Base-by-base conservation (phyloP, 164 flowering plant genomes). In the Magnolia kwangsiensis region DNA sequence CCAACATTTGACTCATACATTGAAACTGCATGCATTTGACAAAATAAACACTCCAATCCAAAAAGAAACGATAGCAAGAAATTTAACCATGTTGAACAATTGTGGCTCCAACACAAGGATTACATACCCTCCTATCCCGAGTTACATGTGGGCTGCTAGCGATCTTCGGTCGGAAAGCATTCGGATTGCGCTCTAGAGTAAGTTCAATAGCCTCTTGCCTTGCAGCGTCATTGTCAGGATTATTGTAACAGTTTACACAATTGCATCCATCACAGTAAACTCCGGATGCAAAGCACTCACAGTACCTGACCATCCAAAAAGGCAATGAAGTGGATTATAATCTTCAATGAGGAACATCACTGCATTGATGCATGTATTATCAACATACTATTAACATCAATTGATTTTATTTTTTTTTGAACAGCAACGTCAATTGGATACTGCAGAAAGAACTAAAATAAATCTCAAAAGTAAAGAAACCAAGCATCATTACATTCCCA, bases 251-350 rank as follows among this genome's bases (percentile, higher is more conserved):
- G 76, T 92, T 90, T 16, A 76, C 84, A 82, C 99, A 96, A 71
- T 94, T 96, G 87, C 99, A 96, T 3, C 98, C 97, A 82, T 96
- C 98, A 81, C 99, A 96, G 74, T 90, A 96, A 72, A 90, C 81
- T 75, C 98, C 97, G 63, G 97, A 89, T 72, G 99, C 97, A 87
- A 96, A 96, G 84, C 99, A 96, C 78, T 96, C 99, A 80, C 99
- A 96, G 72, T 96, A 96, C 90, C 99, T 96, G 88, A 69, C 49
- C 77, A 79, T 63, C 70, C 31, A 63, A 19, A 31, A 68, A 29
- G 18, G 14, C 18, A 6, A 70, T 23, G 11, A 37, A 29, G 55
- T 31, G 59, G 18, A 61, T 73, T 61, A 73, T 7, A 31, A 68
- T 68, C 50, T 68, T 68, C 21, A 18, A 11, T 13, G 7, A 21